Conservation (phyloP, 495 filamentous ascomycete genomes). For the Aspergillus conjunctus region DNA sequence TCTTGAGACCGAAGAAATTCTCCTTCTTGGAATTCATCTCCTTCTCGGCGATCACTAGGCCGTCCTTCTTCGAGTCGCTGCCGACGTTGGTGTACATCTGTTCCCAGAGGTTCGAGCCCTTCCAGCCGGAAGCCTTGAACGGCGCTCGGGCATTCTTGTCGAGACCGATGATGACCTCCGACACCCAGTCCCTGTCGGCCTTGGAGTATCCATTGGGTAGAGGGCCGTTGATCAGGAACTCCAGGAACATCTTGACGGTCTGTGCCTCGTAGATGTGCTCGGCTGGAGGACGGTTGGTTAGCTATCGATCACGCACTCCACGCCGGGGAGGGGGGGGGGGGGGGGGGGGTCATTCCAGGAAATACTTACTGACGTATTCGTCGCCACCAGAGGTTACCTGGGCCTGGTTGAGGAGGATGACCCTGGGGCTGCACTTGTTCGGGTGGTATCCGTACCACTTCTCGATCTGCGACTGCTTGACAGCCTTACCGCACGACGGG, state of each 20-base stretch:
- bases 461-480: not conserved
- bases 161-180: conserved; percentile 1
- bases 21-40: conserved; percentile 4
- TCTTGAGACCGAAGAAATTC: not conserved
- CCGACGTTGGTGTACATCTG: not conserved
- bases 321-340: not conserved
- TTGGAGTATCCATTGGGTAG: not conserved
- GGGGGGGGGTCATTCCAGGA: not conserved
- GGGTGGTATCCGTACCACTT: not conserved
- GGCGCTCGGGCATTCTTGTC: not conserved
- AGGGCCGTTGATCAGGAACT: conserved; percentile 2
- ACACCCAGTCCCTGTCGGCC: conserved; percentile 1
- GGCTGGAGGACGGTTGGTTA: not conserved
- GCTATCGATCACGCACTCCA: not conserved
- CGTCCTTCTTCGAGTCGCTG: not conserved
- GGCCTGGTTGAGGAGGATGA: not conserved
- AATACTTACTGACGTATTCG: conserved; percentile 5
- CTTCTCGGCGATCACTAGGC: not conserved
- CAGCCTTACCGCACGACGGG: not conserved
- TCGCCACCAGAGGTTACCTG: not conserved
- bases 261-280: conserved; percentile 10
- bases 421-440: not conserved
- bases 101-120: not conserved
- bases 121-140: not conserved
- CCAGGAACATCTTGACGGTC: not conserved